phyloP scores from a whole-genome alignment of 805 yeast genomes.

The Candida boidinii region DNA sequence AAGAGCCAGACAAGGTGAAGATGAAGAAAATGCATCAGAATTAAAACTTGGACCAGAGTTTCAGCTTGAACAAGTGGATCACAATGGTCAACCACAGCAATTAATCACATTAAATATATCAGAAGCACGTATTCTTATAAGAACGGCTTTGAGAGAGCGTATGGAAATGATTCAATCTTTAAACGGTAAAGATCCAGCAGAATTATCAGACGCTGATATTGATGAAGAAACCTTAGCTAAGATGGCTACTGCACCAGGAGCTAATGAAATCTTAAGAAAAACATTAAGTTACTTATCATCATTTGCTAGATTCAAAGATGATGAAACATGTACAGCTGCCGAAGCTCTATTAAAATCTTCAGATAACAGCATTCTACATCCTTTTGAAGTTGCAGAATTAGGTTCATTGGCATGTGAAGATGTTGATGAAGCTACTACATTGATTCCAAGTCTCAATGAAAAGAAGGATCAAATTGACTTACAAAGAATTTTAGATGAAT shows the following conservation, averaged over 20 bases:
- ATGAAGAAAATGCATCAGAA: constrained; percentile 87
- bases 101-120: constrained; percentile 80
- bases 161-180: constrained; percentile 39
- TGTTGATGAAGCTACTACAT: constrained; percentile 90
- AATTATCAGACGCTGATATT: constrained; percentile 20
- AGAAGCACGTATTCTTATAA: constrained; percentile 82
- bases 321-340: constrained; percentile 88
- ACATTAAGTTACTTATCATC: constrained; percentile 79
- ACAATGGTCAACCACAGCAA: constrained; percentile 69
- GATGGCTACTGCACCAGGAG: constrained; percentile 57
- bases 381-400: constrained; percentile 89
- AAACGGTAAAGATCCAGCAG: constrained; percentile 22
- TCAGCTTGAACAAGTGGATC: constrained; percentile 68
- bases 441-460: constrained; percentile 77
- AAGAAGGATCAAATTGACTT: constrained; percentile 83
- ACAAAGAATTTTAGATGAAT: constrained; percentile 79
- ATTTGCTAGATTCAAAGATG: constrained; percentile 86
- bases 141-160: constrained; percentile 81
- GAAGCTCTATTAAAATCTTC: constrained; percentile 72
- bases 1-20: constrained; percentile 57
- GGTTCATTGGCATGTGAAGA: constrained; percentile 88
- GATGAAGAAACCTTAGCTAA: constrained; percentile 42
- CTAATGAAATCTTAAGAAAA: constrained; percentile 83
- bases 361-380: constrained; percentile 75
- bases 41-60: constrained; percentile 92